These are phyloP conservation scores for Lolium multiflorum DNA, from an alignment of 176 grass and related monocot species.

Conservation along the genomic window DNA sequence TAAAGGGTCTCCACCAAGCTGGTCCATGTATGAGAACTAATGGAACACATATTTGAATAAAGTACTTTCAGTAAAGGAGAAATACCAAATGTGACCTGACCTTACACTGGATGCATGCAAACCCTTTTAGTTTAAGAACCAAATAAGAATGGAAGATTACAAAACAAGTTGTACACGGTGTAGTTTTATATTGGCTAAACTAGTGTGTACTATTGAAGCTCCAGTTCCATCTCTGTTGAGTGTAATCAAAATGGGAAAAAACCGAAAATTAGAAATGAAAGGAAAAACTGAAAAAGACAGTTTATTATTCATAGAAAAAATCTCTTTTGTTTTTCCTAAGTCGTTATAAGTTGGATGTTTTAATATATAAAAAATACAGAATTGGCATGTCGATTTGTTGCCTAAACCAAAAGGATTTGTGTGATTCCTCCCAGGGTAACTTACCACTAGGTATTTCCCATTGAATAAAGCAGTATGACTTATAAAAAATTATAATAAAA, in stretches of 20 bases:
- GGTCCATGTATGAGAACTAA: not conserved
- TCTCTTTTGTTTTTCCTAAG: not conserved
- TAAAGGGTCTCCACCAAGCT: not conserved
- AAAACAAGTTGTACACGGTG: not conserved
- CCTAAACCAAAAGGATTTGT: not conserved
- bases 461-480: not conserved
- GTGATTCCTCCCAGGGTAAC: not conserved
- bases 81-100: not conserved
- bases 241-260: not conserved
- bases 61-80: constrained; percentile 26
- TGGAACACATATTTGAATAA: constrained; percentile 22
- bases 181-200: not conserved
- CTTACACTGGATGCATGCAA: not conserved
- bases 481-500: not conserved
- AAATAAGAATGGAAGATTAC: not conserved
- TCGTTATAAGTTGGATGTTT: not conserved
- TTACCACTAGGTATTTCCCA: not conserved
- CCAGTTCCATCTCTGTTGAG: not conserved
- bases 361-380: too few species aligned
- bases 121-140: not conserved
- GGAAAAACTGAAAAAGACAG: not conserved
- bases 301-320: not conserved
- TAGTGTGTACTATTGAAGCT: constrained; percentile 2
- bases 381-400: not conserved
- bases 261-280: constrained; percentile 4